Evolutionary conservation across 192 early-diverging fungal genomes (phyloP).

Genomic region (Spinellus fusiger): DNA sequence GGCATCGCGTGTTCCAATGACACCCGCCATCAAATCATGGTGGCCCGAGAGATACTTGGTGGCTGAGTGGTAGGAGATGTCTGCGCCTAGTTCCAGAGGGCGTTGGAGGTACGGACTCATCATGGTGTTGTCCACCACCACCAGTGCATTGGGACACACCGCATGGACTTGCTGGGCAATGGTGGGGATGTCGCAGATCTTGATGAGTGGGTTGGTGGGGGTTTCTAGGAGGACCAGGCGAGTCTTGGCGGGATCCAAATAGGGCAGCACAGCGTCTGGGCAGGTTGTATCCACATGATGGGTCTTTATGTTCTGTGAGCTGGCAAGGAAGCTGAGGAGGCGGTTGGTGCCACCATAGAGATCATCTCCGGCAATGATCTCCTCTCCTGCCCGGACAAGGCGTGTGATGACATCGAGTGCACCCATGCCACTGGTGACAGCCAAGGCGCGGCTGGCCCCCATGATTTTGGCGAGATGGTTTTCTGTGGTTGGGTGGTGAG

Average conservation of each 20-base stretch:
- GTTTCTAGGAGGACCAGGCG: conserved; percentile 87
- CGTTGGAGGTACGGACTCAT: conserved; percentile 94
- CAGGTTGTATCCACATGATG: conserved; percentile 91
- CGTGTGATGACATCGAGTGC: conserved; percentile 90
- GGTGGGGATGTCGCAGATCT: conserved; percentile 83
- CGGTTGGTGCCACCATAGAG: conserved; percentile 97
- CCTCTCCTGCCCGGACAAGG: conserved; percentile 79
- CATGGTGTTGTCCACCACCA: conserved; percentile 99
- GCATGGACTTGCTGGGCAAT: conserved; percentile 70
- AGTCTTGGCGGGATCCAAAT: conserved; percentile 69
- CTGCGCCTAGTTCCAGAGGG: conserved; percentile 84
- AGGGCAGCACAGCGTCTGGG: conserved; percentile 50
- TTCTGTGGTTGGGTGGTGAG: conserved; percentile 41
- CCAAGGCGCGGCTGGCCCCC: conserved; percentile 80
- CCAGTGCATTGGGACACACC: conserved; percentile 69
- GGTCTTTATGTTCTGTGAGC: conserved; percentile 72
- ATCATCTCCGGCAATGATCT: conserved; percentile 94
- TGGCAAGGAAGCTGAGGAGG: conserved; percentile 77
- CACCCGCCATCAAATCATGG: conserved; percentile 98
- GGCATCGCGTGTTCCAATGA: conserved; percentile 71
- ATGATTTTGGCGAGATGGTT: conserved; percentile 93
- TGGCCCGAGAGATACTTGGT: conserved; percentile 97
- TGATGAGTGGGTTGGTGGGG: conserved; percentile 95
- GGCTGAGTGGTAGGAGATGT: conserved; percentile 93
- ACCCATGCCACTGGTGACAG: conserved; percentile 88